A percentile compares a stretch with the other conserved stretches of the same genome.
Evolutionary conservation across 345 rosid genomes (phyloP).

Genomic region (Cardamine occulta): DNA sequence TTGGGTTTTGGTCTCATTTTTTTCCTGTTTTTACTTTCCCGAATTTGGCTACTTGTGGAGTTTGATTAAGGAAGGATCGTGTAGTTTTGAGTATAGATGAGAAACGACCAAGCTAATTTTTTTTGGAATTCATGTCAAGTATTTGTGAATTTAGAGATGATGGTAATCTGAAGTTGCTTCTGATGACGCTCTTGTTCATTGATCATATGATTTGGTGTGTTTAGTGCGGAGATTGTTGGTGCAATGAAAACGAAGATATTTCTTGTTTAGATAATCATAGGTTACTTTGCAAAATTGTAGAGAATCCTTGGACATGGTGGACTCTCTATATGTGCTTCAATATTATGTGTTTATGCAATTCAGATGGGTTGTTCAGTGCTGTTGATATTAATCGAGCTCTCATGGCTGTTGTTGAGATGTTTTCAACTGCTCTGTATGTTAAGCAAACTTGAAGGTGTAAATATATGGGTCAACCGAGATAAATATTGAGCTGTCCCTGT

Average conservation of each 20-base stretch:
- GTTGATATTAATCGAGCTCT: neutral
- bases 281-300: neutral
- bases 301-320: neutral
- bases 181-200: neutral
- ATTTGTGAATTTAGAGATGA: neutral
- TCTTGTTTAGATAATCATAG: neutral
- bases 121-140: neutral
- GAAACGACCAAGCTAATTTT: neutral
- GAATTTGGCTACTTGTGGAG: neutral
- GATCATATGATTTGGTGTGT: conserved; percentile 1
- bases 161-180: neutral
- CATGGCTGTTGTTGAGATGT: conserved; percentile 12
- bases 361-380: neutral
- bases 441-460: neutral
- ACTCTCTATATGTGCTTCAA: neutral
- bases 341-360: neutral
- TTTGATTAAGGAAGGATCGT: conserved; percentile 13
- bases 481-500: neutral
- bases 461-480: conserved; percentile 4
- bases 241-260: neutral
- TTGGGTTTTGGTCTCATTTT: neutral
- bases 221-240: neutral
- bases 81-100: conserved; percentile 17
- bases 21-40: neutral
- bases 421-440: conserved; percentile 1